Evolutionary conservation across 495 filamentous ascomycete genomes (phyloP), one percentile per base, ranked within the genome.

Genomic region (Aspergillus affinis): DNA sequence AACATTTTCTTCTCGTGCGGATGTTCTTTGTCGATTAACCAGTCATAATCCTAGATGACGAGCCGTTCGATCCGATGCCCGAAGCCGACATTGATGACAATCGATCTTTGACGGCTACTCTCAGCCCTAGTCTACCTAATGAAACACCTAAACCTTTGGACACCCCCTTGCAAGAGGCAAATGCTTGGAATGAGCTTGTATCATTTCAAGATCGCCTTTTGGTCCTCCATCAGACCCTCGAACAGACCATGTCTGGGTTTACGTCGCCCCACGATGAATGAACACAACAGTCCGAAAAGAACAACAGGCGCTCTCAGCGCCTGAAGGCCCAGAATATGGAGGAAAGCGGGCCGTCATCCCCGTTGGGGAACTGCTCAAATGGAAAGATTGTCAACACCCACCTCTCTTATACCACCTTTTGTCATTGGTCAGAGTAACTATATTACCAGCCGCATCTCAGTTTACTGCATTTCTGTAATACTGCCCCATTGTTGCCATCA

Each of bases 401-500:
- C 57, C 8, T 44, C 23, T n/a, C 18, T 48, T 48, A n/a, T 60
- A 12, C 54, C 6, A 12, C 54, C 6, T 49, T 51, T 57, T 36
- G 17, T 49, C 32, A 56, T 56, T 45, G 52, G 29, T 47, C 58
- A 61, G 58, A 58, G 61, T 54, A 48, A 53, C 46, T 48, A 53
- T 23, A 20, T 48, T 48, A 18, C 36, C 41, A 48, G 23, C 32
- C 50, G 48, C 49, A 58, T 8, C 13, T 8, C 58, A 51, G 36
- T 52, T 51, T 58, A 21, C 21, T 61, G 47, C 59, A 48, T 50
- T 23, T 61, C 58, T 66, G 64, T 66, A 66, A 60, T 58, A 61
- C 60, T 41, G 36, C 36, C 36, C 3, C 36, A 10, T 56, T 54
- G 48, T 46, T 56, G 61, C 48, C 48, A 15, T 48, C 26, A 32